A percentile compares a stretch with the other conserved stretches of the same genome.
These are phyloP conservation scores for Colletotrichum euphorbiae DNA, from an alignment of 2,329 filamentous ascomycete genomes.

Conservation along the genomic window DNA sequence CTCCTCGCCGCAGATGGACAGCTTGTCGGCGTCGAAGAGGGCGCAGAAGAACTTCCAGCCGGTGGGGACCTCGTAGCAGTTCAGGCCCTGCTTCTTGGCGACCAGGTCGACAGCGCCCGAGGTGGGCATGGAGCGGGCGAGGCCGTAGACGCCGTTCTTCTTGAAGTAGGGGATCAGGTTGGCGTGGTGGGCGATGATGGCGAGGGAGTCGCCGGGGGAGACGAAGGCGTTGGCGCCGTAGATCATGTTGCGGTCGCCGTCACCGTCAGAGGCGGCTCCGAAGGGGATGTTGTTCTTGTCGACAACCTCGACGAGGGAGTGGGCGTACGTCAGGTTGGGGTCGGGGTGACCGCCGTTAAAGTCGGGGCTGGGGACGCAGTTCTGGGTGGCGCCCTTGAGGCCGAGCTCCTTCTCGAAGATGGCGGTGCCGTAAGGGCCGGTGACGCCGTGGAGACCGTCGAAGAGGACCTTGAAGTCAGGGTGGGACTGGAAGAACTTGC, in stretches of 20 bases:
- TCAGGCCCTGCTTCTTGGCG: constrained; percentile 90
- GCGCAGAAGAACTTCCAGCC: constrained; percentile 99
- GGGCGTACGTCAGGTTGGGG: constrained; percentile 96
- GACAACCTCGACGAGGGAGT: constrained; percentile 92
- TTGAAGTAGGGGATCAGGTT: constrained; percentile 98
- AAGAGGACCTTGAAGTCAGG: constrained; percentile 97
- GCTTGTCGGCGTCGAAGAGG: constrained; percentile 92
- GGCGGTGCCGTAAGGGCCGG: constrained; percentile 91
- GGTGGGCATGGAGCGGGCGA: constrained; percentile 97
- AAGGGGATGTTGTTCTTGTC: constrained; percentile 94
- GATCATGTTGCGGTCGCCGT: constrained; percentile 99
- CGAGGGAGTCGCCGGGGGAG: constrained; percentile 95
- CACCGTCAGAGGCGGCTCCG: constrained; percentile 94
- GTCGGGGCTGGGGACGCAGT: constrained; percentile 91
- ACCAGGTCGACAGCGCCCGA: constrained; percentile 96
- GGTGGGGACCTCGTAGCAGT: constrained; percentile 96
- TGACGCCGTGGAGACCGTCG: constrained; percentile 93
- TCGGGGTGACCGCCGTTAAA: constrained; percentile 98
- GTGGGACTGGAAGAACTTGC: constrained; percentile 88
- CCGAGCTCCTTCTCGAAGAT: constrained; percentile 97
- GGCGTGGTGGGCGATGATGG: constrained; percentile 97
- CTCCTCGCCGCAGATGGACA: constrained; percentile 98
- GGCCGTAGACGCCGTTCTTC: constrained; percentile 94
- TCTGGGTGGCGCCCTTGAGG: constrained; percentile 82
- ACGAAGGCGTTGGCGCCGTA: constrained; percentile 97